Conservation (phyloP, 1,284 basidiomycete genomes). For the Ceratorhiza oryzae-sativae region DNA sequence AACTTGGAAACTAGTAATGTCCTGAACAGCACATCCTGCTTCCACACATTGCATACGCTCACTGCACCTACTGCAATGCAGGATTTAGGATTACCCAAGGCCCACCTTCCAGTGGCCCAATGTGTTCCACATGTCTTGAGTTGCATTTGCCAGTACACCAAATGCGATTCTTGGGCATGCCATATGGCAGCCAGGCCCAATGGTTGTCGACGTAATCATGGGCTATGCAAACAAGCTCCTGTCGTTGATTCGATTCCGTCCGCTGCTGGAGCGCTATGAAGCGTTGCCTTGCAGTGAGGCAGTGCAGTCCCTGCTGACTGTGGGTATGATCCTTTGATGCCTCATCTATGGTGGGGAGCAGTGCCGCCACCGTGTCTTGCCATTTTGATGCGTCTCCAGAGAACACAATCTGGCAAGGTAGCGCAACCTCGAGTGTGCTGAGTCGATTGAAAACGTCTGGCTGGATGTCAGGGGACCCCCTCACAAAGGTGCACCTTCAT, state of each 20-base stretch:
- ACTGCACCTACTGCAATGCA: neutral
- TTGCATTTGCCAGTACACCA: neutral
- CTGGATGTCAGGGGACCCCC: neutral
- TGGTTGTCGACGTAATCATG: neutral
- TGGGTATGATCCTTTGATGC: neutral
- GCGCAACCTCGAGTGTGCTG: neutral
- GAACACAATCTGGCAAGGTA: neutral
- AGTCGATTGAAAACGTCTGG: neutral
- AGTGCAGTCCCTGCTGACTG: neutral
- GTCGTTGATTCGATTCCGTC: too few species aligned
- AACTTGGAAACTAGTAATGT: too few species aligned
- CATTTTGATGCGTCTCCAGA: neutral
- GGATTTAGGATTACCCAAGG: neutral
- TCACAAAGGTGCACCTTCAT: neutral
- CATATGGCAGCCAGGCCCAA: conserved; percentile 25
- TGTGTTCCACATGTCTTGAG: neutral
- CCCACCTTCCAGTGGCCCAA: neutral
- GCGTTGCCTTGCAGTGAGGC: neutral
- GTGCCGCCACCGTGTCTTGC: neutral
- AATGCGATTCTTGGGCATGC: neutral
- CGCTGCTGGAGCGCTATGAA: neutral
- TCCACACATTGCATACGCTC: too few species aligned
- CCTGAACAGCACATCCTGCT: too few species aligned
- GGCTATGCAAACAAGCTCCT: neutral
- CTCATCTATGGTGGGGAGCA: neutral